Percentiles rank a stretch among this genome's conserved stretches.
phyloP scores from a whole-genome alignment of 2,329 filamentous ascomycete genomes.

The Rugonectria rugulosa region DNA sequence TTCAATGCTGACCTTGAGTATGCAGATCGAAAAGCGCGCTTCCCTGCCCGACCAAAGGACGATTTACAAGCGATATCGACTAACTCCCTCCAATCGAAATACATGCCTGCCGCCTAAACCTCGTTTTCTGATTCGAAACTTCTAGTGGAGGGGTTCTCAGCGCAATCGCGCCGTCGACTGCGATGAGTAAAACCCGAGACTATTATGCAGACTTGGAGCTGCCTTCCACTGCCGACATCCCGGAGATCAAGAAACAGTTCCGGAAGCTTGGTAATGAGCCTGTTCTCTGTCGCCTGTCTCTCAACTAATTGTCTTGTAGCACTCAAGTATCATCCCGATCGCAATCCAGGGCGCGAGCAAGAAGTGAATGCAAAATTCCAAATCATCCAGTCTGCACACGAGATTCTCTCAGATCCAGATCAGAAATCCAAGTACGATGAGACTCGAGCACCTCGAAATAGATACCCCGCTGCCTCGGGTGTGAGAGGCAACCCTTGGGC shows the following conservation, averaged over 20 bases:
- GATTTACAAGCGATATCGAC: neutral
- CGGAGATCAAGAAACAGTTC: constrained; percentile 87
- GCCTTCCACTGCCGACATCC: constrained; percentile 68
- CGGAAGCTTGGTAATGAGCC: constrained; percentile 73
- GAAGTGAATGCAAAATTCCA: constrained; percentile 86
- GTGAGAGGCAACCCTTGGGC: constrained; percentile 66
- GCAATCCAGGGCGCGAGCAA: constrained; percentile 82
- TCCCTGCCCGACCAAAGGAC: neutral
- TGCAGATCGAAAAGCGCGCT: neutral
- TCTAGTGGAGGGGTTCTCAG: constrained; percentile 9
- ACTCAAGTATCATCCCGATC: constrained; percentile 86
- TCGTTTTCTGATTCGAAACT: no score
- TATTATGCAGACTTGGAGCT: constrained; percentile 89
- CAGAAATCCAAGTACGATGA: constrained; percentile 63
- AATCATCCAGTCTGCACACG: constrained; percentile 84
- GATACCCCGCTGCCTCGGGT: constrained; percentile 59
- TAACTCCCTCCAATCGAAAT: neutral
- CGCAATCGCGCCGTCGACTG: constrained; percentile 22
- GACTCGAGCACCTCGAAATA: constrained; percentile 48
- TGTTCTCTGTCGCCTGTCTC: neutral
- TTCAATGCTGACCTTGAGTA: constrained; percentile 22
- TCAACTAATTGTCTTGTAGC: constrained; percentile 58
- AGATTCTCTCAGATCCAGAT: constrained; percentile 67
- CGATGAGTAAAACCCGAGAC: constrained; percentile 64
- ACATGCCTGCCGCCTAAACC: no score